These are phyloP conservation scores for Lasiosphaeria ovina DNA, from an alignment of 495 filamentous ascomycete species.

Conservation along the genomic window DNA sequence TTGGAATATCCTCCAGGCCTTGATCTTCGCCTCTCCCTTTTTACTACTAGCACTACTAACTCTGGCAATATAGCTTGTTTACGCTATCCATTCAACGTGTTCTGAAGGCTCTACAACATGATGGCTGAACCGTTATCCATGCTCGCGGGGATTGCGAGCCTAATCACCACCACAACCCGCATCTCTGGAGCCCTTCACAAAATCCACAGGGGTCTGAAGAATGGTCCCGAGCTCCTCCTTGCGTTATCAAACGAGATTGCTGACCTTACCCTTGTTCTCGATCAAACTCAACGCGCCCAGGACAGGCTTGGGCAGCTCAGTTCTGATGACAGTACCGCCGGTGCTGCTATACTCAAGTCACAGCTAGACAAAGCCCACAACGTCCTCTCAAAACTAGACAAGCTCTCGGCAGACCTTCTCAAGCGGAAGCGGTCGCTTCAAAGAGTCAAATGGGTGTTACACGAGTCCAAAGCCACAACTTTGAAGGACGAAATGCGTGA, in stretches of 20 bases:
- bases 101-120: neutral
- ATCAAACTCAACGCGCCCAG: neutral
- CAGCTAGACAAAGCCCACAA: neutral
- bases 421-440: neutral
- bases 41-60: too few relatives aligned
- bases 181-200: neutral
- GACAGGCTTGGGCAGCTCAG: neutral
- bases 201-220: neutral
- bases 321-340: neutral
- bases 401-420: neutral
- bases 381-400: constrained; percentile 1
- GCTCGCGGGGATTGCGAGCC: neutral
- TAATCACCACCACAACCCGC: neutral
- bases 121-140: constrained; percentile 1
- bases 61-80: too few relatives aligned
- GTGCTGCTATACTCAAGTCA: neutral
- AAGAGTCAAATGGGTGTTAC: constrained; percentile 2
- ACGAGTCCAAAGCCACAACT: neutral
- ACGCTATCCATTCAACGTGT: too few relatives aligned
- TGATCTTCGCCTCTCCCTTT: too few relatives aligned
- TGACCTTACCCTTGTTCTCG: neutral
- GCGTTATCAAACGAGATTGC: constrained; percentile 1
- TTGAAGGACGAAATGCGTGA: neutral
- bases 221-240: neutral
- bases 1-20: too few relatives aligned